These are phyloP conservation scores for Didymella arachidicola DNA, from an alignment of 2,329 filamentous ascomycete species.

Conservation along the genomic window DNA sequence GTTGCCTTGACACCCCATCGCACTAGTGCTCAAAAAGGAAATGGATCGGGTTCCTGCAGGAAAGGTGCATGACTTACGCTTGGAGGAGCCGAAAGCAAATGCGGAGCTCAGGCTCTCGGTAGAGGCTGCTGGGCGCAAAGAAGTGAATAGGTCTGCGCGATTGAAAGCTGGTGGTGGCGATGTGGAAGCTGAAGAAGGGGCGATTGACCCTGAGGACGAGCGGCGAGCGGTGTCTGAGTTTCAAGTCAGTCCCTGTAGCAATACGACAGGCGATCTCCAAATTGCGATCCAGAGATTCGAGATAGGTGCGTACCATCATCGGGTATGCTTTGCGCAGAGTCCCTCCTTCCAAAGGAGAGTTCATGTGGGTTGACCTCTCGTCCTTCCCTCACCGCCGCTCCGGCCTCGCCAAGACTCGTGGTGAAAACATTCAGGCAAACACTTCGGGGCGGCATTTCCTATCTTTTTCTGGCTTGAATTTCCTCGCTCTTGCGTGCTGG, in stretches of 20 bases:
- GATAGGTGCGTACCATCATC: slow-evolving; percentile 32
- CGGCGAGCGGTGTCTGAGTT: slow-evolving; percentile 28
- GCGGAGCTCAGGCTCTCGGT: slow-evolving; percentile 36
- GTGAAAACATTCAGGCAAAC: slow-evolving; percentile 50
- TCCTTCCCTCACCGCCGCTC: slow-evolving; percentile 39
- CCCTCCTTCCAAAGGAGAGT: slow-evolving; percentile 34
- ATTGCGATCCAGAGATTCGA: neutral
- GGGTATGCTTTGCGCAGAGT: slow-evolving; percentile 38
- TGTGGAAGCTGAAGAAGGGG: slow-evolving; percentile 26
- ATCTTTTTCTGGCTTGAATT: slow-evolving; percentile 22
- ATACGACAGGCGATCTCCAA: neutral
- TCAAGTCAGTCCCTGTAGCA: slow-evolving; percentile 19
- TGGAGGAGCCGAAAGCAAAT: slow-evolving; percentile 30
- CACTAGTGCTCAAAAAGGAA: slow-evolving; percentile 28
- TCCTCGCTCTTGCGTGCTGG: slow-evolving; percentile 24
- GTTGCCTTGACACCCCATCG: slow-evolving; percentile 16
- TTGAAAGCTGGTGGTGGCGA: slow-evolving; percentile 34
- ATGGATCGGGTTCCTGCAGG: slow-evolving; percentile 39
- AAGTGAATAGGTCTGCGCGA: slow-evolving; percentile 35
- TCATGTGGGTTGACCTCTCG: slow-evolving; percentile 24
- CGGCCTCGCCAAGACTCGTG: slow-evolving; percentile 40
- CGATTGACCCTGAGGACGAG: slow-evolving; percentile 35
- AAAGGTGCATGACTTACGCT: slow-evolving; percentile 38
- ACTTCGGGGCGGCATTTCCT: slow-evolving; percentile 48
- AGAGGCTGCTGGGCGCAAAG: slow-evolving; percentile 35